A percentile compares a stretch with the other conserved stretches of the same genome.
Evolutionary conservation across 164 flowering plant genomes (phyloP).

Genomic region (Saururus chinensis): DNA sequence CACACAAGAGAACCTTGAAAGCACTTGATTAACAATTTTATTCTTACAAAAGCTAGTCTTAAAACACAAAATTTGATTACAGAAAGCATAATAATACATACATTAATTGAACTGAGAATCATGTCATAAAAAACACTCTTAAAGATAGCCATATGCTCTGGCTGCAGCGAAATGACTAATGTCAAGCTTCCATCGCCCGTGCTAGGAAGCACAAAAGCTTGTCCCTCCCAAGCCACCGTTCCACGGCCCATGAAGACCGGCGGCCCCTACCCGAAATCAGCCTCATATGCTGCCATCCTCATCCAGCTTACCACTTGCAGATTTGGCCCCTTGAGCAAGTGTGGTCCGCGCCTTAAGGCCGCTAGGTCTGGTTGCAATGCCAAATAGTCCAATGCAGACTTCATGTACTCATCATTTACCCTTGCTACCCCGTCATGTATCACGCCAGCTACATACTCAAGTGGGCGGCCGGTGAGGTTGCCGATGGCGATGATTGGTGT

Average conservation of each 20-base stretch:
- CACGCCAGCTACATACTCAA: conserved; percentile 4
- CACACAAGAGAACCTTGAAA: too few species aligned
- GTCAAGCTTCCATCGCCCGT: background rate
- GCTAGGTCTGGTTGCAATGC: conserved; percentile 11
- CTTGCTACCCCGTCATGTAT: conserved; percentile 10
- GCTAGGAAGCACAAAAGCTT: background rate
- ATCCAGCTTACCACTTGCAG: background rate
- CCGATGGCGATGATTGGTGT: conserved; percentile 6
- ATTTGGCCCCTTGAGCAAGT: background rate
- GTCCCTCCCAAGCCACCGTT: background rate
- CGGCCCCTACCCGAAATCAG: background rate
- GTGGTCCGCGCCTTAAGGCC: background rate
- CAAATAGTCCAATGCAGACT: conserved; percentile 23
- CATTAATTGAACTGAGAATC: too few species aligned
- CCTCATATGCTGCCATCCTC: background rate
- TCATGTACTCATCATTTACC: conserved; percentile 18
- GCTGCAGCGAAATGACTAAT: background rate
- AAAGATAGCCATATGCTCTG: background rate
- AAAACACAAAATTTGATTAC: too few species aligned
- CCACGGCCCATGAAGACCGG: background rate
- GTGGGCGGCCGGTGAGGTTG: conserved; percentile 6
- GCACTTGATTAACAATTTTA: too few species aligned
- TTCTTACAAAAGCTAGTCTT: too few species aligned
- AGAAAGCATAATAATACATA: too few species aligned
- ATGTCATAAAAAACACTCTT: too few species aligned